Base-by-base conservation (phyloP, 495 filamentous ascomycete genomes). In the Aspergillus olivimuriae region DNA sequence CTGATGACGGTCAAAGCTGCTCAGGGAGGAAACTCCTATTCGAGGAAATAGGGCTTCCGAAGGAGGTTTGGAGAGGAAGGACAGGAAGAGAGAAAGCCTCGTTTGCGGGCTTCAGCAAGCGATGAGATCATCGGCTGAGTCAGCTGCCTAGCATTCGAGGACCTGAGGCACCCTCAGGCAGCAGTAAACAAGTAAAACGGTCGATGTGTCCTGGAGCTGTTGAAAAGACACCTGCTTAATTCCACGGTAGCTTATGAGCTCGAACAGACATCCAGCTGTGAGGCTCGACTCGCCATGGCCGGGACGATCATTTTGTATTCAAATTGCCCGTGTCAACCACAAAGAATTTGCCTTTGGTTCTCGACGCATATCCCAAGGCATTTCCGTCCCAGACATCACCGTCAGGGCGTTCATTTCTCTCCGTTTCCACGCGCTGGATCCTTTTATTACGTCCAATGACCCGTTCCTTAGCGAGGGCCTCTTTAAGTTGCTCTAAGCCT, bases 341-440 rank as follows among this genome's bases (percentile, higher is more conserved):
- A 45, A 95, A 91, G 58, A 81, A 95, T 49, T 69, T 74, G 18
- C 84, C 86, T 8, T 76, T 76, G 30, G 69, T 87, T 60, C 80
- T 76, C 21, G 74, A 67, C 1, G 87, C 84, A 16, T 72, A 71
- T 0, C 68, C 75, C 26, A 94, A 58, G 2, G 82, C 80, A 67
- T 91, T 76, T 73, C 86, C 89, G 57, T 77, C 65, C 63, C 69
- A 73, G 17, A 51, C 52, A 34, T 52, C 47, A n/a, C 60, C 61
- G 49, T 73, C 67, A 9, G 64, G 61, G n/a, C 43, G 55, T 23
- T 43, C 44, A 39, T 60, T 63, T 32, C 52, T 63, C 22, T 58
- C 58, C 3, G 41, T 31, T 19, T 56, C 47, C 4, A 67, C 24
- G 5, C 69, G 69, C 31, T 68, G 62, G 40, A 73, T 75, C 47